Conservation (phyloP, 352 stramenopile genomes). For the Globisporangium parvum region DNA sequence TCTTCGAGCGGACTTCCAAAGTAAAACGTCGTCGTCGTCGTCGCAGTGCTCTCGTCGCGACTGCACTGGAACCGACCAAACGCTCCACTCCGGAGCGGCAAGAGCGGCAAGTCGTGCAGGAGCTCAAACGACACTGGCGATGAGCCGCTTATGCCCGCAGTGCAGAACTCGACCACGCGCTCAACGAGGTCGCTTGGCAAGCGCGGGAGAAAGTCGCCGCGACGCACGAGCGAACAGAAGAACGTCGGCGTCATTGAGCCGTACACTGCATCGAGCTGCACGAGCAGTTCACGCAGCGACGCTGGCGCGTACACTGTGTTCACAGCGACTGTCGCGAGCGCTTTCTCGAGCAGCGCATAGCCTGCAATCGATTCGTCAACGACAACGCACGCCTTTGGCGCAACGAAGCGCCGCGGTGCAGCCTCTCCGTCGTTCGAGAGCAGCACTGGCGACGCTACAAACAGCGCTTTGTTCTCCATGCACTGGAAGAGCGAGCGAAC, state of each 20-base stretch:
- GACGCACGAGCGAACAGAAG: slow-evolving; percentile 38
- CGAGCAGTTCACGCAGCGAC: slow-evolving; percentile 28
- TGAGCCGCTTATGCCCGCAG: slow-evolving; percentile 11
- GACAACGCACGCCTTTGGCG: slow-evolving; percentile 30
- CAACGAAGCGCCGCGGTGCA: slow-evolving; percentile 14
- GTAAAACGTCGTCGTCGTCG: slow-evolving; percentile 17
- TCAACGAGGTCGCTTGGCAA: slow-evolving; percentile 21
- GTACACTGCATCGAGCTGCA: slow-evolving; percentile 44
- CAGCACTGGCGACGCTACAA: slow-evolving; percentile 28
- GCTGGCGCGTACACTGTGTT: slow-evolving; percentile 30
- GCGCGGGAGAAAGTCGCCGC: slow-evolving; percentile 27
- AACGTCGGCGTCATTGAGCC: slow-evolving; percentile 47
- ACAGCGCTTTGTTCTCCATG: slow-evolving; percentile 41
- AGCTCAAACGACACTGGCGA: slow-evolving; percentile 6
- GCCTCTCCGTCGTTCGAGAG: neutral
- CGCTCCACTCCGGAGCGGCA: slow-evolving; percentile 35
- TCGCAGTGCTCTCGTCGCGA: neutral
- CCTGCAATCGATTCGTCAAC: slow-evolving; percentile 37
- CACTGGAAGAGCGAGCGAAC: slow-evolving; percentile 45
- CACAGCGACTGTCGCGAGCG: slow-evolving; percentile 21
- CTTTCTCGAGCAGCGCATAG: slow-evolving; percentile 38
- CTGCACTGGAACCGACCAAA: slow-evolving; percentile 28
- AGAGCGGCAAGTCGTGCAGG: slow-evolving; percentile 36
- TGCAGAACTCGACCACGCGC: slow-evolving; percentile 45
- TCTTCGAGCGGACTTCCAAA: slow-evolving; percentile 43